phyloP scores from a whole-genome alignment of 192 early-diverging fungal species.

The Entomortierella chlamydospora region DNA sequence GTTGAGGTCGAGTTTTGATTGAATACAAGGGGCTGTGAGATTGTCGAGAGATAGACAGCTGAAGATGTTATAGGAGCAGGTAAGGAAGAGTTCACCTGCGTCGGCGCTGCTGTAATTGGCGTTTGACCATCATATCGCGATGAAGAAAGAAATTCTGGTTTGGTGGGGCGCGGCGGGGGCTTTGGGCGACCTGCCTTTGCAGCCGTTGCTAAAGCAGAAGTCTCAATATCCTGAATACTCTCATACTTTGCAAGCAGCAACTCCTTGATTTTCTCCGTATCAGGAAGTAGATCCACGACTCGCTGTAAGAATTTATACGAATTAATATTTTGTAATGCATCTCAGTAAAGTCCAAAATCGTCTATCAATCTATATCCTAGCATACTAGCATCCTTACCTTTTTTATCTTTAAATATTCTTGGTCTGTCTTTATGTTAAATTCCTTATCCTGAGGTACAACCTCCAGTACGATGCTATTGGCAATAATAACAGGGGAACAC shows the following conservation, averaged over 20 bases:
- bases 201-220: conserved; percentile 36
- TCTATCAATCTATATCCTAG: too few relatives aligned
- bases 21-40: background rate
- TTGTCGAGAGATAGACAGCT: background rate
- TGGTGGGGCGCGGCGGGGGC: conserved; percentile 38
- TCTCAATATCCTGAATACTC: conserved; percentile 56
- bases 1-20: background rate
- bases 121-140: conserved; percentile 22
- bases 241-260: conserved; percentile 50
- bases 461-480: conserved; percentile 60
- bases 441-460: conserved; percentile 57
- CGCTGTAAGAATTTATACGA: conserved; percentile 14
- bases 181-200: conserved; percentile 41
- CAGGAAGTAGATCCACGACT: conserved; percentile 19
- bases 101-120: conserved; percentile 2
- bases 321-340: too few relatives aligned
- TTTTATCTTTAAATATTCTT: conserved; percentile 57
- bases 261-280: conserved; percentile 46
- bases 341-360: too few relatives aligned
- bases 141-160: conserved; percentile 39
- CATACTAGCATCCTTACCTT: too few relatives aligned
- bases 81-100: background rate
- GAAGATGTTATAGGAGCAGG: conserved; percentile 16
- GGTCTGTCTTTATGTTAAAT: conserved; percentile 56
- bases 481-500: background rate